Evolutionary conservation across 2,329 filamentous ascomycete genomes (phyloP).

Genomic region (Diplodia intermedia): DNA sequence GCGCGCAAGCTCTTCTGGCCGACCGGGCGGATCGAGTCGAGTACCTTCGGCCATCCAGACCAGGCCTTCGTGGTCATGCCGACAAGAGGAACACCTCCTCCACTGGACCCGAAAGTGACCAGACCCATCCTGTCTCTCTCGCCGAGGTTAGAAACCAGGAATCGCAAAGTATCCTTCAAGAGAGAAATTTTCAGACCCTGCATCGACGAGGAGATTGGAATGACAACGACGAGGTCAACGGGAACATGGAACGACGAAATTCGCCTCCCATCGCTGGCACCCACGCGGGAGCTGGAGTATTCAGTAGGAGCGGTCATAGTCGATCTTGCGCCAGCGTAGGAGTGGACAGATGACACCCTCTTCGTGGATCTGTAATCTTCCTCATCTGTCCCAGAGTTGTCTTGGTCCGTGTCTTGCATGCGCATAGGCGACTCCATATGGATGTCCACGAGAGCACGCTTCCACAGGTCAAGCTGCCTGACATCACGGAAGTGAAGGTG

Average conservation of each 20-base stretch:
- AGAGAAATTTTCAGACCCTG: constrained; percentile 98
- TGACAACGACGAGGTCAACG: constrained; percentile 93
- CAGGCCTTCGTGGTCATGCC: constrained; percentile 97
- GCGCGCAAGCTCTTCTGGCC: constrained; percentile 96
- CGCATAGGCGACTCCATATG: constrained; percentile 67
- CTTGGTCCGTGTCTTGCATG: constrained; percentile 77
- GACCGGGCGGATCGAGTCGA: constrained; percentile 87
- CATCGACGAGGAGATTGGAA: constrained; percentile 98
- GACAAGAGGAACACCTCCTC: constrained; percentile 92
- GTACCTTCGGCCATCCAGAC: constrained; percentile 86
- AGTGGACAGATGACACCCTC: constrained; percentile 82
- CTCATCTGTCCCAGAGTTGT: constrained; percentile 83
- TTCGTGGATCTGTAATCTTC: constrained; percentile 74
- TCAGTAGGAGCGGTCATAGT: constrained; percentile 73
- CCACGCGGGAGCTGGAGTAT: constrained; percentile 52
- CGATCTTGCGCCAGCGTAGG: constrained; percentile 83
- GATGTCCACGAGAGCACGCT: constrained; percentile 83
- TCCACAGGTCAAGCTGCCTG: constrained; percentile 87
- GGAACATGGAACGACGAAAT: constrained; percentile 78
- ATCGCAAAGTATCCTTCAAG: constrained; percentile 87
- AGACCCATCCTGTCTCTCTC: constrained; percentile 96
- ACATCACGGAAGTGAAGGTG: constrained; percentile 87
- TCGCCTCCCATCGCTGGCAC: constrained; percentile 53
- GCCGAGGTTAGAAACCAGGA: constrained; percentile 87
- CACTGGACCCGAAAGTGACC: constrained; percentile 94